Percentiles rank a stretch among this genome's conserved stretches.
Conservation (phyloP, 2,329 filamentous ascomycete genomes). For the Hypoxylon sp. region DNA sequence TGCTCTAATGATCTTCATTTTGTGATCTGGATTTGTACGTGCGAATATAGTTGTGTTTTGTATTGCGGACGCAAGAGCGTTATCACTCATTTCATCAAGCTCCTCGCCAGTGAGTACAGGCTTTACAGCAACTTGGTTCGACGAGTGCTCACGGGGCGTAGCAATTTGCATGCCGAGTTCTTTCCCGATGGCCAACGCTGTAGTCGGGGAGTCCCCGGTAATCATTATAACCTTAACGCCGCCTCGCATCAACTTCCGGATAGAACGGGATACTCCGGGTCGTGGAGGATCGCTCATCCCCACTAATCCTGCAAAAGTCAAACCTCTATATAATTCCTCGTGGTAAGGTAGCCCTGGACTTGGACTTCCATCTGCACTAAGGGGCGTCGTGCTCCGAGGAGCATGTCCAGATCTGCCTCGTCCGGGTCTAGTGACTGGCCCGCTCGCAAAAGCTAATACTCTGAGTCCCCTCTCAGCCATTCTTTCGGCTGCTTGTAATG, state of each 20-base stretch:
- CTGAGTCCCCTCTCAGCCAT: conserved; percentile 93
- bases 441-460: conserved; percentile 94
- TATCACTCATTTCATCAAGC: conserved; percentile 90
- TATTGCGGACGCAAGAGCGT: conserved; percentile 87
- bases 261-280: conserved; percentile 89
- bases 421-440: conserved; percentile 69
- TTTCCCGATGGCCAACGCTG: conserved; percentile 91
- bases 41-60: conserved; percentile 94
- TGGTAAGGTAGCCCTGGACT: conserved; percentile 61
- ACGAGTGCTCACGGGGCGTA: conserved; percentile 64
- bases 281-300: conserved; percentile 98
- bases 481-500: conserved; percentile 81
- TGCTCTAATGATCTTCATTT: conserved; percentile 95
- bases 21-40: conserved; percentile 95
- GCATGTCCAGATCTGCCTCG: conserved; percentile 59
- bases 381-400: conserved; percentile 68
- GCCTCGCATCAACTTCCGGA: conserved; percentile 90
- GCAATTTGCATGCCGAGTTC: conserved; percentile 94
- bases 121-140: conserved; percentile 72
- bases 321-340: conserved; percentile 83
- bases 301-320: conserved; percentile 92
- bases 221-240: conserved; percentile 99
- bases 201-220: conserved; percentile 95
- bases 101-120: conserved; percentile 90
- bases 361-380: conserved; percentile 56